A percentile compares a stretch with the other conserved stretches of the same genome.
These are phyloP conservation scores for Ulvella scutata DNA, from an alignment of 139 green algal species.

Conservation along the genomic window DNA sequence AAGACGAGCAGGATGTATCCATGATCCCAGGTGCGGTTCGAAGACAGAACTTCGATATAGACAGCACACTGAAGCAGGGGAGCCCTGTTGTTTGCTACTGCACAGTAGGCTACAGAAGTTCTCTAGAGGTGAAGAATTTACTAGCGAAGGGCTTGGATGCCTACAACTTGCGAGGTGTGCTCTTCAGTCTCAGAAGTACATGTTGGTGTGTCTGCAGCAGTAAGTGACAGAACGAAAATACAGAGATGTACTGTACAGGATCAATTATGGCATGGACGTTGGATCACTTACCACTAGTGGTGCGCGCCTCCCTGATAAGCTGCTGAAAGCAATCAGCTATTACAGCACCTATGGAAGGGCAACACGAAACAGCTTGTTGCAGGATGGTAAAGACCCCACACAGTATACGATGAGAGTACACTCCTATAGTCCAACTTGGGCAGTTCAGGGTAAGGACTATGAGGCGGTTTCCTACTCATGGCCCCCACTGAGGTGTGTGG, in stretches of 20 bases:
- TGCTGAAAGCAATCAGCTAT: no score
- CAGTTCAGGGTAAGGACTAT: neutral
- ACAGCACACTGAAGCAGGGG: neutral
- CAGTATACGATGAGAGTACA: neutral
- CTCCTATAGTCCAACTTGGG: neutral
- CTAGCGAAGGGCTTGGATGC: neutral
- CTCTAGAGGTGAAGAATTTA: neutral
- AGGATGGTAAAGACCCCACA: neutral
- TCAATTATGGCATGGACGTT: no score
- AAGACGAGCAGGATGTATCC: neutral
- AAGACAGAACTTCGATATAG: neutral
- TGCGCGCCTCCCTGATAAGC: no score
- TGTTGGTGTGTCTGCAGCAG: no score
- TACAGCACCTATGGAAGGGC: no score
- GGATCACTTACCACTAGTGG: neutral
- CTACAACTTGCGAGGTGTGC: neutral
- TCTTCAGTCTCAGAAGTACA: no score
- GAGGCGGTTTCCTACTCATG: neutral
- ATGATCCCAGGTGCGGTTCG: conserved; percentile 1
- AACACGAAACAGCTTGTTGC: no score
- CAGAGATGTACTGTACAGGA: no score
- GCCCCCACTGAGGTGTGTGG: neutral
- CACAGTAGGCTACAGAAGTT: neutral
- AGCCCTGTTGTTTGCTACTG: neutral
- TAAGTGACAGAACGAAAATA: no score